These are phyloP conservation scores for Coelastrella sp. DNA, from an alignment of 139 green algal species.

Conservation along the genomic window DNA sequence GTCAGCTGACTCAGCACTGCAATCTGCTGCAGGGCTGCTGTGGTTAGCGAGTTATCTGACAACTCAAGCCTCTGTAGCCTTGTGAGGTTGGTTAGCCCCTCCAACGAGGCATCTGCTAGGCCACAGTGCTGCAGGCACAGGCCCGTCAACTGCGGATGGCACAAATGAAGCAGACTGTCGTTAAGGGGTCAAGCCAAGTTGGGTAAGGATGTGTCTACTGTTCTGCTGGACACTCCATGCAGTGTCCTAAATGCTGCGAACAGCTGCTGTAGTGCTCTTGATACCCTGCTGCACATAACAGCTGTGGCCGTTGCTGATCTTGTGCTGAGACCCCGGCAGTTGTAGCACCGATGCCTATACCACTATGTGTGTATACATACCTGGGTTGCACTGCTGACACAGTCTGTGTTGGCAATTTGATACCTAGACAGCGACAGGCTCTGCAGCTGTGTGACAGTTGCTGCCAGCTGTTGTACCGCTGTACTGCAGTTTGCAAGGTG, in stretches of 20 bases:
- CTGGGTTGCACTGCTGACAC: constrained; percentile 3
- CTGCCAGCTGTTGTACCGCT: not conserved
- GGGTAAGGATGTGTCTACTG: too few species aligned
- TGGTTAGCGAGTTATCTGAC: not conserved
- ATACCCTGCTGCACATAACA: not conserved
- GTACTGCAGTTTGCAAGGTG: not conserved
- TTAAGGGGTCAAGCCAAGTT: too few species aligned
- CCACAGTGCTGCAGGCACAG: constrained; percentile 26
- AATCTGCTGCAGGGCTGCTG: not conserved
- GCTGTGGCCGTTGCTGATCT: not conserved
- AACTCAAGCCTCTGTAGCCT: constrained; percentile 16
- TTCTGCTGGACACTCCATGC: too few species aligned
- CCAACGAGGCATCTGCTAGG: not conserved
- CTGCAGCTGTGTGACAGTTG: not conserved
- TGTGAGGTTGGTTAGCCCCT: not conserved
- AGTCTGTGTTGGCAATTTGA: not conserved
- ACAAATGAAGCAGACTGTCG: too few species aligned
- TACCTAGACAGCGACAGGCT: constrained; percentile 1
- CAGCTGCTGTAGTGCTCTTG: too few species aligned
- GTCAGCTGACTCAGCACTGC: constrained; percentile 1
- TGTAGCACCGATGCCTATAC: not conserved
- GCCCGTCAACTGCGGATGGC: not conserved
- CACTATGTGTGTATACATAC: not conserved
- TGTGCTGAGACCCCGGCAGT: not conserved
- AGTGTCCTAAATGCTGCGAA: too few species aligned